phyloP scores from a whole-genome alignment of 305 asterid genomes.

The Fraxinus dipetala region DNA sequence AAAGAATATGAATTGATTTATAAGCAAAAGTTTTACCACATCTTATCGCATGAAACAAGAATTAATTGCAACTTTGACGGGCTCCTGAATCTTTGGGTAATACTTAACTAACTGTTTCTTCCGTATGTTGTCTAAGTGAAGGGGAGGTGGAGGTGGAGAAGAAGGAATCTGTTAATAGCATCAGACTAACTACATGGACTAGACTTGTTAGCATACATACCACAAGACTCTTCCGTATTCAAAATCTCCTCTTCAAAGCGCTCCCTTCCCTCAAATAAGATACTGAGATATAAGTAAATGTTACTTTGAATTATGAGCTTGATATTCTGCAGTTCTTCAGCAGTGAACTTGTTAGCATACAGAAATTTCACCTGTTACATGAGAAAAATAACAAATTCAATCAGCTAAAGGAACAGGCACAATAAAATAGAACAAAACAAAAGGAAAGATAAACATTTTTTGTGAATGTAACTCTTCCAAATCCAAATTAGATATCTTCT shows the following conservation, averaged over 20 bases:
- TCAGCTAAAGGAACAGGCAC: neutral
- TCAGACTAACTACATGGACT: neutral
- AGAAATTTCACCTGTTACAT: slow-evolving; percentile 58
- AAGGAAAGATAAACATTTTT: neutral
- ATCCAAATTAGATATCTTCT: neutral
- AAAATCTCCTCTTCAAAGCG: slow-evolving; percentile 60
- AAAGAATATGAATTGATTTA: neutral
- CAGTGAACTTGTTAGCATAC: slow-evolving; percentile 46
- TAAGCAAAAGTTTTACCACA: neutral
- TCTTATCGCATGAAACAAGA: neutral
- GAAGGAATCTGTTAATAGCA: neutral
- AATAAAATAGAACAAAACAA: neutral
- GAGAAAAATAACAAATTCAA: slow-evolving; percentile 14
- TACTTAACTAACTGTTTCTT: neutral
- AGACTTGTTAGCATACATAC: neutral
- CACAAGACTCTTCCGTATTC: neutral
- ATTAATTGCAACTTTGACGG: neutral
- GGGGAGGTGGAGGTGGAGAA: neutral
- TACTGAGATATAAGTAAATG: slow-evolving; percentile 51
- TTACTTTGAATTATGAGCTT: slow-evolving; percentile 62
- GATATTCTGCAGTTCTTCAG: slow-evolving; percentile 56
- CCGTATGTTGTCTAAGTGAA: neutral
- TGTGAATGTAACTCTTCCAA: neutral
- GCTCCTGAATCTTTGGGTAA: neutral
- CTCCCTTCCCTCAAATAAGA: slow-evolving; percentile 65